Evolutionary conservation across 2,329 filamentous ascomycete species (phyloP).

Genomic region (Fusarium tupiense): DNA sequence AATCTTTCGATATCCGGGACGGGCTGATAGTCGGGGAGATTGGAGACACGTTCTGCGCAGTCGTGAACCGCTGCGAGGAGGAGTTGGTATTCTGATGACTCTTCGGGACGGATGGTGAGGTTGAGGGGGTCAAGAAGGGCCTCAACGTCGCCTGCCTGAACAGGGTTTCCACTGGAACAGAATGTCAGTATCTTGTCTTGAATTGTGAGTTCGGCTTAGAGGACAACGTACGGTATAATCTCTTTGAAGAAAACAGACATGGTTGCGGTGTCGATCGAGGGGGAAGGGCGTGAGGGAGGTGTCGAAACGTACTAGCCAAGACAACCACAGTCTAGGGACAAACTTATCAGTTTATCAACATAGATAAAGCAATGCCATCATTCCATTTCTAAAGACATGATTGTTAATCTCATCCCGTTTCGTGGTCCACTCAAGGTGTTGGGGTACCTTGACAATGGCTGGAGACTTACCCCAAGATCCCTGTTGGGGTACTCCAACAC

Average conservation of each 20-base stretch:
- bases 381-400: neutral
- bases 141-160: slow-evolving; percentile 52
- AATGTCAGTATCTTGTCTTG: neutral
- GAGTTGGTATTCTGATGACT: slow-evolving; percentile 56
- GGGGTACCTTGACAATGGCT: neutral
- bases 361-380: neutral
- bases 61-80: slow-evolving; percentile 63
- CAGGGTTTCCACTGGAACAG: slow-evolving; percentile 49
- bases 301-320: neutral
- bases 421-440: neutral
- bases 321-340: neutral
- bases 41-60: slow-evolving; percentile 56
- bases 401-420: neutral
- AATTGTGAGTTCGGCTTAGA: too few species aligned
- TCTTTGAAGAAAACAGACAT: slow-evolving; percentile 55
- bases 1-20: slow-evolving; percentile 53
- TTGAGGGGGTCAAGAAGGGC: slow-evolving; percentile 49
- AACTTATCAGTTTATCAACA: neutral
- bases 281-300: neutral
- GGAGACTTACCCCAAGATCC: slow-evolving; percentile 1
- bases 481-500: slow-evolving; percentile 10
- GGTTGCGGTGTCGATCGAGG: neutral
- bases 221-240: slow-evolving; percentile 43
- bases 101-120: slow-evolving; percentile 48
- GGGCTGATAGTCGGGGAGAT: slow-evolving; percentile 59